Conservation (phyloP, 805 yeast species). For the Candida chauliodis region DNA sequence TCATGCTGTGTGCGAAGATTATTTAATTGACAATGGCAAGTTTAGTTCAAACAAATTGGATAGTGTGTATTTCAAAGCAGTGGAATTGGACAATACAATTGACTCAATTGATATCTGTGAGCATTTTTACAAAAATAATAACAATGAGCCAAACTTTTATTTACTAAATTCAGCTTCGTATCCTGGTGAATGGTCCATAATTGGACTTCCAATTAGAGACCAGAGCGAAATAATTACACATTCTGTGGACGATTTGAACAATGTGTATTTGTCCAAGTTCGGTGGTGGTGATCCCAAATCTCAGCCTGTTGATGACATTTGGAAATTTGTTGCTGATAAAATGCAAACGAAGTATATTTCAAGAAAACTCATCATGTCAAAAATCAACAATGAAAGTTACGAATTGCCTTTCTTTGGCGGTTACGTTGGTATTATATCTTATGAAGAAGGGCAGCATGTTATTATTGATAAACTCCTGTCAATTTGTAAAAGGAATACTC, state of each 20-base stretch:
- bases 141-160: conserved; percentile 45
- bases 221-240: conserved; percentile 54
- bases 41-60: conserved; percentile 5
- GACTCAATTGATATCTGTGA: conserved; percentile 54
- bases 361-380: conserved; percentile 21
- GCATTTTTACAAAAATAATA: conserved; percentile 17
- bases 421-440: conserved; percentile 76
- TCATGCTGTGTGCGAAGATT: conserved; percentile 21
- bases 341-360: conserved; percentile 40
- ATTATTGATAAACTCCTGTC: conserved; percentile 30
- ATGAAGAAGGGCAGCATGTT: conserved; percentile 74
- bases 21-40: conserved; percentile 11
- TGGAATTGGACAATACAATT: conserved; percentile 14
- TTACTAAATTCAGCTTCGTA: conserved; percentile 73
- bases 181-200: conserved; percentile 86
- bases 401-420: conserved; percentile 89
- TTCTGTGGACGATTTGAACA: conserved; percentile 45
- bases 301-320: conserved; percentile 26
- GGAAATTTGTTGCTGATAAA: conserved; percentile 49
- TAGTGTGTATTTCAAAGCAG: conserved; percentile 13
- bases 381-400: conserved; percentile 9
- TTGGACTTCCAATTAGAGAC: conserved; percentile 60
- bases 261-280: conserved; percentile 5
- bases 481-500: conserved; percentile 37
- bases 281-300: conserved; percentile 20